phyloP scores from a whole-genome alignment of 1,284 basidiomycete species.

The Cerioporus squamosus region DNA sequence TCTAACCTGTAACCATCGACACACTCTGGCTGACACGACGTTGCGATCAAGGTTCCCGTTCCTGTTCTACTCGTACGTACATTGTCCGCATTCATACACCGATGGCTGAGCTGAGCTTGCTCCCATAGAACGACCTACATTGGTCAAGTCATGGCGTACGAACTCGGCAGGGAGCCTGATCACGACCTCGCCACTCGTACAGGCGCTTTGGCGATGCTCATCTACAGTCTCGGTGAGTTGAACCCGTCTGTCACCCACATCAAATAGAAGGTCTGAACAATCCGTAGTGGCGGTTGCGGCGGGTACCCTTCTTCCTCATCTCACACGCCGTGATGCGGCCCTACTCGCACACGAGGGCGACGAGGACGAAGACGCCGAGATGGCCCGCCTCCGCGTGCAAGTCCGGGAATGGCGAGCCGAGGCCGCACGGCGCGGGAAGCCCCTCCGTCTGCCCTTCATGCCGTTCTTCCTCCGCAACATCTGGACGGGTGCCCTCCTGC shows the following conservation, averaged over 20 bases:
- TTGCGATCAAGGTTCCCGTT: constrained; percentile 79
- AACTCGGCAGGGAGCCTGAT: constrained; percentile 74
- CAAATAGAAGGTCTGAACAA: neutral
- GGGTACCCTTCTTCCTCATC: constrained; percentile 82
- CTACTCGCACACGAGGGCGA: constrained; percentile 74
- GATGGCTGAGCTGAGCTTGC: neutral
- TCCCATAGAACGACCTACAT: constrained; percentile 81
- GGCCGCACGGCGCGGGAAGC: constrained; percentile 71
- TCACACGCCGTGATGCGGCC: constrained; percentile 79
- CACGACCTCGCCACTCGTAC: constrained; percentile 82
- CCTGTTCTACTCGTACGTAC: constrained; percentile 83
- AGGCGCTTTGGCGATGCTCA: constrained; percentile 88
- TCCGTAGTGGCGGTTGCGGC: constrained; percentile 79
- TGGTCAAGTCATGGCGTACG: constrained; percentile 87
- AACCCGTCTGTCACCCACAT: neutral
- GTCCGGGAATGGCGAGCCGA: constrained; percentile 87
- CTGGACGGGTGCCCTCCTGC: constrained; percentile 85
- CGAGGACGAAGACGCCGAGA: constrained; percentile 75
- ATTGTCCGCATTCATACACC: constrained; percentile 11
- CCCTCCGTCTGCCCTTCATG: constrained; percentile 79
- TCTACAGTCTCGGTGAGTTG: constrained; percentile 82
- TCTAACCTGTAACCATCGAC: neutral
- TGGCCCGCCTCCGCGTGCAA: constrained; percentile 65
- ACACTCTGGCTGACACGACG: neutral
- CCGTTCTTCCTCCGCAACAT: constrained; percentile 90